phyloP scores from a whole-genome alignment of 805 yeast species.

The Groenewaldozyma salmanticensis region DNA sequence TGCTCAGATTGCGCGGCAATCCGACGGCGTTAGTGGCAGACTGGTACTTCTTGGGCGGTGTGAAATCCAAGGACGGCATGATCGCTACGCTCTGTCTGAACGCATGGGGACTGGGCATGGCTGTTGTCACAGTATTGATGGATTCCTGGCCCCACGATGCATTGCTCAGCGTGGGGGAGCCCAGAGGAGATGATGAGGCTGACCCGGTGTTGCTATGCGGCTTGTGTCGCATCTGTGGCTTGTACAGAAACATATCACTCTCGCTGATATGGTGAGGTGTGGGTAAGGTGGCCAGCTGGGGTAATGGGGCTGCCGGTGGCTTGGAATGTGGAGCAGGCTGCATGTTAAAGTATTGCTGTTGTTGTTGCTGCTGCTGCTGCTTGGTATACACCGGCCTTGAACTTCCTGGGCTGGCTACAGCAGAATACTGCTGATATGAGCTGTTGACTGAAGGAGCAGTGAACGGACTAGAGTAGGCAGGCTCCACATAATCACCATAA shows the following conservation, averaged over 20 bases:
- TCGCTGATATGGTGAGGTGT: slow-evolving; percentile 19
- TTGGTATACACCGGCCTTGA: too few species aligned
- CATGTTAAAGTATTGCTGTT: background rate
- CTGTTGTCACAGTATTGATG: slow-evolving; percentile 2
- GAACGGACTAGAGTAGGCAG: background rate
- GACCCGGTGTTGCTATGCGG: slow-evolving; percentile 5
- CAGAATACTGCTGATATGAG: background rate
- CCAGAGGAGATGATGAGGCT: slow-evolving; percentile 4
- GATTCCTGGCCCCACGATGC: background rate
- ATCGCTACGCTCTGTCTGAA: slow-evolving; percentile 15
- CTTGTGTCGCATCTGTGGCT: slow-evolving; percentile 15
- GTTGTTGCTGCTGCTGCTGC: too few species aligned
- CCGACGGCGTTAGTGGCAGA: background rate
- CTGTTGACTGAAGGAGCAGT: too few species aligned
- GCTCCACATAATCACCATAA: too few species aligned
- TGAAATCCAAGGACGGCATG: slow-evolving; percentile 16
- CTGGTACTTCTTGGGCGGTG: slow-evolving; percentile 18
- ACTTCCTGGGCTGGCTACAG: too few species aligned
- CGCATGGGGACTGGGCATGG: slow-evolving; percentile 19
- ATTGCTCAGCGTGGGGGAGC: slow-evolving; percentile 2
- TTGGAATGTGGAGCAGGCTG: background rate
- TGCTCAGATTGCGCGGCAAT: too few species aligned
- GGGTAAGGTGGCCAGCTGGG: slow-evolving; percentile 16
- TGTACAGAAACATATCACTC: slow-evolving; percentile 14
- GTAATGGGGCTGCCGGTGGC: slow-evolving; percentile 10